These are phyloP conservation scores for Agaricus sinodeliciosus DNA, from an alignment of 768 basidiomycete genomes.

Conservation along the genomic window DNA sequence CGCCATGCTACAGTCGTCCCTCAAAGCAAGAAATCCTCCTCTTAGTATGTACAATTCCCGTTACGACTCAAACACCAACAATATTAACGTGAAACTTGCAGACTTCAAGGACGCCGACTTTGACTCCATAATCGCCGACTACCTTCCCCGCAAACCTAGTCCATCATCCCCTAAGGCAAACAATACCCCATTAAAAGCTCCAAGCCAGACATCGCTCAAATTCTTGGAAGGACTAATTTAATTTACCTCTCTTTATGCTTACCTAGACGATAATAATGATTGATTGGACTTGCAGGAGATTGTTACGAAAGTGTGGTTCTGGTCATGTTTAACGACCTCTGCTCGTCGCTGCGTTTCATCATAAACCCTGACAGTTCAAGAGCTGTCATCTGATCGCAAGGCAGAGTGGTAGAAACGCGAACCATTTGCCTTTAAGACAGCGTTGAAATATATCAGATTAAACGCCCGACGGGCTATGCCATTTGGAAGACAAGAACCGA, in stretches of 20 bases:
- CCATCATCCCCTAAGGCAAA: conserved; percentile 10
- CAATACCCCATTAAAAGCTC: conserved; percentile 15
- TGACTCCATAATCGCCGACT: conserved; percentile 71
- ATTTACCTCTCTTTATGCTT: neutral
- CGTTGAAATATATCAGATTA: too few relatives aligned
- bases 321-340: too few relatives aligned
- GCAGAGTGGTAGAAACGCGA: too few relatives aligned
- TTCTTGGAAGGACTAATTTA: conserved; percentile 35
- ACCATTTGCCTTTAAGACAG: too few relatives aligned
- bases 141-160: conserved; percentile 38
- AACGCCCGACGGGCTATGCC: too few relatives aligned
- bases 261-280: neutral
- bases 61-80: neutral
- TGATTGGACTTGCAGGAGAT: too few relatives aligned
- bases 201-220: conserved; percentile 19
- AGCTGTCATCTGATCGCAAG: too few relatives aligned
- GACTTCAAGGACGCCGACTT: conserved; percentile 47
- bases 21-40: conserved; percentile 39
- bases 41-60: conserved; percentile 26
- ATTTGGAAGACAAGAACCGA: too few relatives aligned
- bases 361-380: too few relatives aligned
- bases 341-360: too few relatives aligned
- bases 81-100: conserved; percentile 16
- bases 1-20: conserved; percentile 48
- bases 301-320: too few relatives aligned